Conservation (phyloP, 345 rosid species). For the Linum tenue region DNA sequence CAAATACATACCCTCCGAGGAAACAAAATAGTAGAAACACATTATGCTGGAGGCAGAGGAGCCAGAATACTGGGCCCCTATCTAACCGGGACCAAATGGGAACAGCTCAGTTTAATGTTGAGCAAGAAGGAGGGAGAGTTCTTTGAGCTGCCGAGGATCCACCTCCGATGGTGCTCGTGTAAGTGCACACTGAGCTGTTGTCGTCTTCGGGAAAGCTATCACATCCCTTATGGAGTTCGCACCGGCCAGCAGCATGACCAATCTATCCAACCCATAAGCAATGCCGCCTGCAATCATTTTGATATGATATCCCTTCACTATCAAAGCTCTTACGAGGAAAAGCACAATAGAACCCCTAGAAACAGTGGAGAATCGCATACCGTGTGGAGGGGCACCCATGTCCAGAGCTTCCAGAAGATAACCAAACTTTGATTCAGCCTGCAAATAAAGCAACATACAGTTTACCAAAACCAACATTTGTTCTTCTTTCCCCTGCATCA, state of each 20-base stretch:
- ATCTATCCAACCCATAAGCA: slow-evolving; percentile 83
- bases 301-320: background rate
- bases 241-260: slow-evolving; percentile 78
- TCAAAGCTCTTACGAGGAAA: background rate
- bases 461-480: background rate
- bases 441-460: slow-evolving; percentile 12
- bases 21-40: too few relatives aligned
- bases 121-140: slow-evolving; percentile 36
- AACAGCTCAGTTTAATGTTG: background rate
- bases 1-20: too few relatives aligned
- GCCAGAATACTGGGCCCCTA: too few relatives aligned
- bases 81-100: too few relatives aligned
- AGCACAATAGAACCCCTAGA: background rate
- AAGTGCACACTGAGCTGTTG: slow-evolving; percentile 89
- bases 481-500: background rate
- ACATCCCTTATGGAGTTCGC: slow-evolving; percentile 84
- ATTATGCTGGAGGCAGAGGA: too few relatives aligned
- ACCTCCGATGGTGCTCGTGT: slow-evolving; percentile 87
- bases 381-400: slow-evolving; percentile 99
- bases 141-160: slow-evolving; percentile 74
- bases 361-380: slow-evolving; percentile 28
- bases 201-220: slow-evolving; percentile 92
- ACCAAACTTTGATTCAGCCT: slow-evolving; percentile 95
- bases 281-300: slow-evolving; percentile 59
- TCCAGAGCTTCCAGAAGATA: slow-evolving; percentile 94